phyloP scores from a whole-genome alignment of 228 moss, liverwort and hornwort species.

The Sphagnum magellanicum region DNA sequence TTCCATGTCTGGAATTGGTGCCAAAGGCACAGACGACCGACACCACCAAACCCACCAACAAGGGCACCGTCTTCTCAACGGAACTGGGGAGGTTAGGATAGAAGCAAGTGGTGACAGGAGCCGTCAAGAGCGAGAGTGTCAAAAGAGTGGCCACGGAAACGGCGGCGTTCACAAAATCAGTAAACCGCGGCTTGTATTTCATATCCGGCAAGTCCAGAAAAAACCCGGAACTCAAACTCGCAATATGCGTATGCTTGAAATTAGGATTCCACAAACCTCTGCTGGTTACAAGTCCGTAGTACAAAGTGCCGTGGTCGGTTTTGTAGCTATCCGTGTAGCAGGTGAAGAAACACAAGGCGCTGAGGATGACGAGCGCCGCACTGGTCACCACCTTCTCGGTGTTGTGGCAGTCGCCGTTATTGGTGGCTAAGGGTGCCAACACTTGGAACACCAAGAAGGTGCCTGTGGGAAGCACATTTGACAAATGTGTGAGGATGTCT shows the following conservation, averaged over 20 bases:
- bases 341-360: conserved; percentile 9
- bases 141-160: conserved; percentile 20
- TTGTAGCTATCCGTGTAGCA: conserved; percentile 33
- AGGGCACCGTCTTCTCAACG: conserved; percentile 33
- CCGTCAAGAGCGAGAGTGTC: conserved; percentile 26
- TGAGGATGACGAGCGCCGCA: conserved; percentile 7
- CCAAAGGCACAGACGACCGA: conserved; percentile 30
- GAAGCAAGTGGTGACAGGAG: conserved; percentile 39
- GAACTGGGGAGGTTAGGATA: conserved; percentile 16
- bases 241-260: neutral
- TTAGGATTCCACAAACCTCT: conserved; percentile 57
- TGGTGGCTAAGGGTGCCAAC: conserved; percentile 16
- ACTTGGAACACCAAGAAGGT: conserved; percentile 20
- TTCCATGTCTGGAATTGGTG: conserved; percentile 14
- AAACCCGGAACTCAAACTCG: neutral
- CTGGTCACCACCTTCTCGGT: conserved; percentile 12
- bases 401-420: conserved; percentile 16
- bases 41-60: conserved; percentile 24
- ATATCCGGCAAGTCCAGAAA: conserved; percentile 4
- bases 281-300: conserved; percentile 47
- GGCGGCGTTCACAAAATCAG: conserved; percentile 27
- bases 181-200: conserved; percentile 8
- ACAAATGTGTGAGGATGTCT: conserved; percentile 19
- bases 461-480: conserved; percentile 25
- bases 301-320: conserved; percentile 14